These are phyloP conservation scores for Tulasnella sp. DNA, from an alignment of 768 basidiomycete genomes.

Conservation along the genomic window DNA sequence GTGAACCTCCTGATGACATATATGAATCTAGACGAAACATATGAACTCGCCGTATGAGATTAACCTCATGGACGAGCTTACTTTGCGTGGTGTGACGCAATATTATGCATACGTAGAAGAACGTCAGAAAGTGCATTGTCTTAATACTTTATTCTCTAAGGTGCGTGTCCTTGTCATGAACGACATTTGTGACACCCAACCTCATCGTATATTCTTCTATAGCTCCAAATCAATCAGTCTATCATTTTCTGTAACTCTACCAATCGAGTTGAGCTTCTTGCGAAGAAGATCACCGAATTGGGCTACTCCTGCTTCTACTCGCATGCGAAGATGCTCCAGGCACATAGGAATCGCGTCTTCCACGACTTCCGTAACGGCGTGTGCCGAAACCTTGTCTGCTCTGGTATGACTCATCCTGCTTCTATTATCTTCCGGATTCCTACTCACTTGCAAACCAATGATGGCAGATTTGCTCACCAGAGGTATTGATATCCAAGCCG, in stretches of 20 bases:
- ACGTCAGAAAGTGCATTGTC: constrained; percentile 97
- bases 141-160: constrained; percentile 99
- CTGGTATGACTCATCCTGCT: constrained; percentile 26
- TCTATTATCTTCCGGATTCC: background rate
- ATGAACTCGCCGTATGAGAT: constrained; percentile 95
- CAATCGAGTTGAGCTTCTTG: constrained; percentile 96
- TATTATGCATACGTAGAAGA: constrained; percentile 99
- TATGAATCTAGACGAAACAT: constrained; percentile 65
- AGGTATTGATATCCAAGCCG: constrained; percentile 99
- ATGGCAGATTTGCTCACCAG: constrained; percentile 78
- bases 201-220: constrained; percentile 6
- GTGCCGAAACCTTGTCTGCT: constrained; percentile 96
- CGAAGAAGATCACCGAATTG: constrained; percentile 98
- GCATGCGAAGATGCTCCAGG: constrained; percentile 98
- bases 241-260: constrained; percentile 99
- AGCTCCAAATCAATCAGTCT: constrained; percentile 99
- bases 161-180: constrained; percentile 32
- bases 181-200: background rate
- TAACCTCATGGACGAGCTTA: constrained; percentile 99
- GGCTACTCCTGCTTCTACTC: constrained; percentile 99
- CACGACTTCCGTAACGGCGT: constrained; percentile 99
- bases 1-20: background rate
- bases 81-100: constrained; percentile 95
- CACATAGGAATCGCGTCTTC: constrained; percentile 98
- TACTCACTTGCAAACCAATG: constrained; percentile 26